phyloP scores from a whole-genome alignment of 441 rosid genomes.

The Erodium trifolium region DNA sequence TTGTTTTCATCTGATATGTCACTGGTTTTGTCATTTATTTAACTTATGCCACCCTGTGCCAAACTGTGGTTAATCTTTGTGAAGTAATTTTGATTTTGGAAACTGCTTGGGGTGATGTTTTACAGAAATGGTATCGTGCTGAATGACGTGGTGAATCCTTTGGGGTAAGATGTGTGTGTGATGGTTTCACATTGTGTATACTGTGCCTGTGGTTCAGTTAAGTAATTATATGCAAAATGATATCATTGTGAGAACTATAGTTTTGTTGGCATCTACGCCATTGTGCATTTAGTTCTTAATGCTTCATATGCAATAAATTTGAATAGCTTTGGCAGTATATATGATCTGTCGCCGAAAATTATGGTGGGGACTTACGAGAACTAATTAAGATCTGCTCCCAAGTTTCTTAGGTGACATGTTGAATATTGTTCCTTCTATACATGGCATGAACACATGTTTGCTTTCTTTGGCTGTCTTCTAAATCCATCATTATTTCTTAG shows the following conservation, averaged over 20 bases:
- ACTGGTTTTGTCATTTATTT: not conserved
- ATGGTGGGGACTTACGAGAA: not conserved
- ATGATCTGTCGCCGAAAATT: not conserved
- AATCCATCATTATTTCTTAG: not conserved
- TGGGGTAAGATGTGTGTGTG: slow-evolving; percentile 8
- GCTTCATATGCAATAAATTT: not conserved
- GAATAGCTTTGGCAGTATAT: not conserved
- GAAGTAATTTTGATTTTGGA: not conserved
- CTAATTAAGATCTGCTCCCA: not conserved
- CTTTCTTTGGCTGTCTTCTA: no score
- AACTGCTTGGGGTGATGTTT: slow-evolving; percentile 8
- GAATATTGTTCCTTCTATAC: not conserved
- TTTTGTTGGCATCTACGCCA: not conserved
- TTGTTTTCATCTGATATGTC: not conserved
- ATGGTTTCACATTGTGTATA: not conserved
- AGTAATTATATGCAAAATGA: slow-evolving; percentile 1
- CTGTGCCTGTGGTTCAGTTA: not conserved
- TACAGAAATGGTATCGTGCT: slow-evolving; percentile 6
- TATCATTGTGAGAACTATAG: not conserved
- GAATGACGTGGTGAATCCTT: slow-evolving; percentile 1
- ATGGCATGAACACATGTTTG: not conserved
- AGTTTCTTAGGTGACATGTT: not conserved
- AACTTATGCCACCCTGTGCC: not conserved
- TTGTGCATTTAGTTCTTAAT: not conserved
- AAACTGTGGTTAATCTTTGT: not conserved